A percentile compares a stretch with the other conserved stretches of the same genome.
Conservation (phyloP, 192 early-diverging fungal species). For the Podila epigama region DNA sequence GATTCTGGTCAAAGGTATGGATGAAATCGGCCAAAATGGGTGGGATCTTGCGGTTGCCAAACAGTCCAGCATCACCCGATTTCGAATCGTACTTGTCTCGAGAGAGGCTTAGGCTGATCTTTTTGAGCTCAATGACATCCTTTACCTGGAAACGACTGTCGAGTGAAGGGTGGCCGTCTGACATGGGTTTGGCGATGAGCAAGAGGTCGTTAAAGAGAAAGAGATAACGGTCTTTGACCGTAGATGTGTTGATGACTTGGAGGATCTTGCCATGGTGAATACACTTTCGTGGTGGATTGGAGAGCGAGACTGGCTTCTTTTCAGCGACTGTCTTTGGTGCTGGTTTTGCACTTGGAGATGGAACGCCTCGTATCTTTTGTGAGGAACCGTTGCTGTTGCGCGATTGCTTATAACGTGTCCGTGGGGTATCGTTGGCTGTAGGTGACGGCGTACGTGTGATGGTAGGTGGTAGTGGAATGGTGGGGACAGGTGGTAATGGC, state of each 20-base stretch:
- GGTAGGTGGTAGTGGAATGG: background rate
- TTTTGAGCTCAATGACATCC: constrained; percentile 57
- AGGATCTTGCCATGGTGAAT: constrained; percentile 66
- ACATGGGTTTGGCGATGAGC: constrained; percentile 69
- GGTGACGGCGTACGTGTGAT: background rate
- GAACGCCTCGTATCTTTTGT: background rate
- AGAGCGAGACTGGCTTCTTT: constrained; percentile 38
- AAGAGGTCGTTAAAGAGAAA: constrained; percentile 72
- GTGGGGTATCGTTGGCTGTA: constrained; percentile 5
- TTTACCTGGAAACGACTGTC: constrained; percentile 63
- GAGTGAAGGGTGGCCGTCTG: constrained; percentile 55
- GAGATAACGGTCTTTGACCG: constrained; percentile 71
- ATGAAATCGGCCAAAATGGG: constrained; percentile 66
- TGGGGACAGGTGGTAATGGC: constrained; percentile 32
- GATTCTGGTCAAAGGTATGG: constrained; percentile 65
- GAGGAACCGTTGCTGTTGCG: background rate
- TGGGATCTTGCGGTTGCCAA: constrained; percentile 54
- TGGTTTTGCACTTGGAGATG: too few species aligned
- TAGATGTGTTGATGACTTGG: constrained; percentile 70
- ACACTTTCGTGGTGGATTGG: constrained; percentile 56
- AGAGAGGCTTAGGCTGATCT: constrained; percentile 52
- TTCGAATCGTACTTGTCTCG: constrained; percentile 48
- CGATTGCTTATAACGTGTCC: background rate
- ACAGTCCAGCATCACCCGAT: constrained; percentile 7
- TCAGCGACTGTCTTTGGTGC: background rate